A percentile compares a stretch with the other conserved stretches of the same genome.
Conservation (phyloP, 345 rosid genomes). For the Murraya paniculata region DNA sequence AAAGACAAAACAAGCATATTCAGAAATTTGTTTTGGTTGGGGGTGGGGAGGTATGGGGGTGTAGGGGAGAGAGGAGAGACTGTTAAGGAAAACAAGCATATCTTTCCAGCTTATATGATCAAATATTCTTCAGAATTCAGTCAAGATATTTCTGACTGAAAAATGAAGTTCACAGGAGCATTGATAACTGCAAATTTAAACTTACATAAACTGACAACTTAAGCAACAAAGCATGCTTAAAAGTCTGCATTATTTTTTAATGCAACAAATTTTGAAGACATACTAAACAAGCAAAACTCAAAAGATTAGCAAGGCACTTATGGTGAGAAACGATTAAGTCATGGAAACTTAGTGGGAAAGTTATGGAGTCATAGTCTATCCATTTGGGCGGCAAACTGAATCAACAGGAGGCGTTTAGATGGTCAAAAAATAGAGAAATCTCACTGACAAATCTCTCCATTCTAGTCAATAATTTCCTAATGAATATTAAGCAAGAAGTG, state of each 20-base stretch:
- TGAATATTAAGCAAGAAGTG: neutral
- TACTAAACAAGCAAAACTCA: neutral
- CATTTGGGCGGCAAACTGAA: neutral
- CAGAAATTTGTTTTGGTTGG: too few relatives aligned
- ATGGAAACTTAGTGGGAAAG: neutral
- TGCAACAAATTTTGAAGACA: neutral
- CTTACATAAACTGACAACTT: neutral
- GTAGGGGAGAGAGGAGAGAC: too few relatives aligned
- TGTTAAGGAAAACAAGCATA: neutral
- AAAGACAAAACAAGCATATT: too few relatives aligned
- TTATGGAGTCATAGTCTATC: neutral
- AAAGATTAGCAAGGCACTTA: neutral
- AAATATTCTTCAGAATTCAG: neutral
- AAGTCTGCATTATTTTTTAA: neutral
- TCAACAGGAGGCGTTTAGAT: neutral
- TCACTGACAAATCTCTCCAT: neutral
- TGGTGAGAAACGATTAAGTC: neutral
- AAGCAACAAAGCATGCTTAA: neutral
- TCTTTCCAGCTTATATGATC: neutral
- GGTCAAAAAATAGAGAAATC: neutral
- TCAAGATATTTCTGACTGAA: neutral
- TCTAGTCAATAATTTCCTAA: conserved; percentile 1
- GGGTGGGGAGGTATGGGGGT: too few relatives aligned
- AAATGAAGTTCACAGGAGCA: neutral
- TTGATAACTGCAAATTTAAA: neutral